Evolutionary conservation across 129 eudicot species (phyloP), one percentile per base, ranked within the genome.

Genomic region (carrot (Daucus carota)): DNA sequence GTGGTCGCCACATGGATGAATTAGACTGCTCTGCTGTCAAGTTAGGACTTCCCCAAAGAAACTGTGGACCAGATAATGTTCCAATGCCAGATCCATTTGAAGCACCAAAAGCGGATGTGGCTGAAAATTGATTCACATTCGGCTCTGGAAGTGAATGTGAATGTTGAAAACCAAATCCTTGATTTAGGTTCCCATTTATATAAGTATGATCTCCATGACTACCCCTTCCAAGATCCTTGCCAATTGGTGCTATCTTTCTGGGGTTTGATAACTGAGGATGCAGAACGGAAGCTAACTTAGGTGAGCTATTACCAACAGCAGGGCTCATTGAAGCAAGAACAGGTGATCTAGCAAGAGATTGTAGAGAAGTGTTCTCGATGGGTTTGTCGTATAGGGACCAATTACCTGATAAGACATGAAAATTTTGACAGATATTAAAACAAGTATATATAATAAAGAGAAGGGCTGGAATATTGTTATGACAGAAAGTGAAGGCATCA

Each of bases 41-140:
- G 60, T 79, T 86, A 7, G 93, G 91, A 81, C 93, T 88, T 75
- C 96, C 93, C 96, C 96, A 90, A 45, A 90, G 85, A 81, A 88
- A 90, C n/a, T 88, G 96, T 46, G 96, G 89, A 15, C 96, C 96
- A 38, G 96, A 88, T 41, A 90, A 72, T 18, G 93, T 90, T 77
- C 81, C 96, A 11, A 90, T 75, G 44, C 79, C 82, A 29, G 93
- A 85, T 66, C 89, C 83, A 36, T 76, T 88, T 75, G 93, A 85
- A 73, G 86, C 91, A 59, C 87, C 91, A 72, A 83, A 84, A 41
- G 90, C 79, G 6, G 96, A 81, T 32, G 83, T 24, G 15, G 85
- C 91, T 10, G 85, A 82, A 72, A 73, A 78, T 50, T 72, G 90
- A 66, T 81, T 77, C 73, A 87, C 47, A 77, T 83, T 88, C 47